These are phyloP conservation scores for Monosporascus ibericus DNA, from an alignment of 2,329 filamentous ascomycete species.

Conservation along the genomic window DNA sequence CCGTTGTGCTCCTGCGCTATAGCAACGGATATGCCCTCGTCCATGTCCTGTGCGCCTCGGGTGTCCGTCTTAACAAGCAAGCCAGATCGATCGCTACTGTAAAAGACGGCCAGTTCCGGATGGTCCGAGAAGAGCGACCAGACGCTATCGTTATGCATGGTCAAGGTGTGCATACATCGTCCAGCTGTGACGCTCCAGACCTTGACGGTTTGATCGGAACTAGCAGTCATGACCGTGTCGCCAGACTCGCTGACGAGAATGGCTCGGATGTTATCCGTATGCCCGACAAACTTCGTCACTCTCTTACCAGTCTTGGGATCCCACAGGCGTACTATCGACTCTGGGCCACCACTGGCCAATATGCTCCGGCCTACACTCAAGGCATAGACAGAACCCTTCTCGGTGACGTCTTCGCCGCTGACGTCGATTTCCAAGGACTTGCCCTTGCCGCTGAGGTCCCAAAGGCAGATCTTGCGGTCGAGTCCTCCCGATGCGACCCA, in stretches of 20 bases:
- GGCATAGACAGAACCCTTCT: slow-evolving; percentile 95
- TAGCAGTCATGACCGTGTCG: slow-evolving; percentile 88
- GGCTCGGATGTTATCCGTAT: slow-evolving; percentile 89
- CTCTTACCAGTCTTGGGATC: slow-evolving; percentile 82
- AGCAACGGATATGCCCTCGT: slow-evolving; percentile 86
- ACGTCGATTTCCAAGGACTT: slow-evolving; percentile 84
- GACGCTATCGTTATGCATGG: slow-evolving; percentile 97
- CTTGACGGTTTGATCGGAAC: slow-evolving; percentile 95
- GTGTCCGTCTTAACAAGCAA: slow-evolving; percentile 96
- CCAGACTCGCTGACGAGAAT: slow-evolving; percentile 85
- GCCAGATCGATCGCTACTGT: slow-evolving; percentile 88
- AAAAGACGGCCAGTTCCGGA: slow-evolving; percentile 81
- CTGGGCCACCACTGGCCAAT: slow-evolving; percentile 86
- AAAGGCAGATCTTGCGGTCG: slow-evolving; percentile 85
- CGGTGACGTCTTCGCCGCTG: slow-evolving; percentile 71
- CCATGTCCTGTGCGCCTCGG: slow-evolving; percentile 63
- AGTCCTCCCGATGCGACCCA: slow-evolving; percentile 95
- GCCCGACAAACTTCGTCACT: slow-evolving; percentile 93
- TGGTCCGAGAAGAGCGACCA: slow-evolving; percentile 93
- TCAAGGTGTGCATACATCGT: slow-evolving; percentile 94
- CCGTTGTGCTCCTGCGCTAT: slow-evolving; percentile 87
- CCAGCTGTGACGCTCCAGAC: slow-evolving; percentile 95
- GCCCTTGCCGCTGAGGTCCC: slow-evolving; percentile 85
- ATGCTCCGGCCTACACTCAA: slow-evolving; percentile 74
- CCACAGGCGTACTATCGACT: slow-evolving; percentile 89